Evolutionary conservation across 306 rosid species (phyloP), one percentile per base, ranked within the genome.

Genomic region (Hippophae tibetana): DNA sequence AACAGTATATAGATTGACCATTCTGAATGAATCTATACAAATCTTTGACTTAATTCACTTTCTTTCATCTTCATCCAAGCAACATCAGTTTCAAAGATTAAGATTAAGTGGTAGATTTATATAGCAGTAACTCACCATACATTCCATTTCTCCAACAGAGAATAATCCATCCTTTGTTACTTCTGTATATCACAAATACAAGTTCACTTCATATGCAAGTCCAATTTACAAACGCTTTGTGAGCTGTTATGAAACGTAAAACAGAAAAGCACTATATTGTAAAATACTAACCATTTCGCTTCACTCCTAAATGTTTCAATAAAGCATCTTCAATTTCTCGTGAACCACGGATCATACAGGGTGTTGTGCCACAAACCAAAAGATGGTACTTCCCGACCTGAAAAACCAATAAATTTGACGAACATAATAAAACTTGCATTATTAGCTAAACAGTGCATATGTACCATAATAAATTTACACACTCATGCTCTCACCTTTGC

Each of bases 111-210:
- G 13, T 50, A 62, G 45, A 54, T 44, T 58, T 10, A 11, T 42
- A 68, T 62, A 62, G 73, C 72, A 69, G 65, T 49, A 23, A 69
- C 89, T 79, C 66, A 92, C 99, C 99, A 92, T 92, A 84, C 99
- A 92, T 82, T 88, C 99, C 99, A 87, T 92, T 80, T 92, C 99
- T 67, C 98, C 99, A 64, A 92, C 96, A 51, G 99, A 92, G 69
- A 92, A 92, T 71, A 92, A 77, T 69, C 99, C 99, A 76, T 92
- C 99, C 79, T 82, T 72, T 43, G 99, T 92, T 71, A 92, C 95
- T 82, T 92, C 96, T 92, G 99, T 67, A 78, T 63, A 78, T 72
- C 61, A 75, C 31, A 69, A 69, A 14, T 49, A 14, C 14, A 12
- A 49, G 5, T 31, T 31, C 38, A 2, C 38, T 31, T 31, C 38